Evolutionary conservation across 2,329 filamentous ascomycete genomes (phyloP).

Genomic region (Pyrenochaeta sp.): DNA sequence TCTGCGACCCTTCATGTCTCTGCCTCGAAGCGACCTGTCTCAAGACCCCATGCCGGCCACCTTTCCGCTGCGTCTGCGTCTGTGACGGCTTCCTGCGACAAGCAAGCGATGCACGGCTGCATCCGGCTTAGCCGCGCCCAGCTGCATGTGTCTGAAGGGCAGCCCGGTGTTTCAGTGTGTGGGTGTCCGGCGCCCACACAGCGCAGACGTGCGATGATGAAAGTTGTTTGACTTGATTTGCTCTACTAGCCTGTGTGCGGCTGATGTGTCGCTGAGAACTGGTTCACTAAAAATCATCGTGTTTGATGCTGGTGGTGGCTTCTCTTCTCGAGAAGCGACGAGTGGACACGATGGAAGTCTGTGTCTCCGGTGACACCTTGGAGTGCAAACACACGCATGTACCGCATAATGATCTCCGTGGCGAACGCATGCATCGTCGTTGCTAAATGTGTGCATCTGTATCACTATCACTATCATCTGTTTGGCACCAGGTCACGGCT

Average conservation of each 20-base stretch:
- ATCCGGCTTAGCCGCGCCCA: conserved; percentile 10
- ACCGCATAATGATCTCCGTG: no score
- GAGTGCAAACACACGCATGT: no score
- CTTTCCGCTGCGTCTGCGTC: conserved; percentile 6
- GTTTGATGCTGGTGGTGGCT: no score
- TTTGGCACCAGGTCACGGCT: no score
- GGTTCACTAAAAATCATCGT: background rate
- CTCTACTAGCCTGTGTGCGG: no score
- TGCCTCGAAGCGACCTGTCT: conserved; percentile 18
- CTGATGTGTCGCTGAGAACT: background rate
- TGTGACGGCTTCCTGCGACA: conserved; percentile 21
- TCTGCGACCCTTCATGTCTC: conserved; percentile 20
- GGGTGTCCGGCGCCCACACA: background rate
- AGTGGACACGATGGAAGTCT: no score
- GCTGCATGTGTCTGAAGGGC: conserved; percentile 15
- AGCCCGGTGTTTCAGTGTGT: conserved; percentile 20
- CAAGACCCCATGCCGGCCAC: no score
- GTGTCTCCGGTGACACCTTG: no score
- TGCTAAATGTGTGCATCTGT: no score
- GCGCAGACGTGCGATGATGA: background rate
- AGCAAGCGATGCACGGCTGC: conserved; percentile 11
- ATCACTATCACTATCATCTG: no score
- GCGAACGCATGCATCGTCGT: no score
- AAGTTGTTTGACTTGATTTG: background rate
- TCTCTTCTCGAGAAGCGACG: no score